A percentile compares a stretch with the other conserved stretches of the same genome.
Evolutionary conservation across 2,329 filamentous ascomycete species (phyloP).

Genomic region (Cercospora sp.): DNA sequence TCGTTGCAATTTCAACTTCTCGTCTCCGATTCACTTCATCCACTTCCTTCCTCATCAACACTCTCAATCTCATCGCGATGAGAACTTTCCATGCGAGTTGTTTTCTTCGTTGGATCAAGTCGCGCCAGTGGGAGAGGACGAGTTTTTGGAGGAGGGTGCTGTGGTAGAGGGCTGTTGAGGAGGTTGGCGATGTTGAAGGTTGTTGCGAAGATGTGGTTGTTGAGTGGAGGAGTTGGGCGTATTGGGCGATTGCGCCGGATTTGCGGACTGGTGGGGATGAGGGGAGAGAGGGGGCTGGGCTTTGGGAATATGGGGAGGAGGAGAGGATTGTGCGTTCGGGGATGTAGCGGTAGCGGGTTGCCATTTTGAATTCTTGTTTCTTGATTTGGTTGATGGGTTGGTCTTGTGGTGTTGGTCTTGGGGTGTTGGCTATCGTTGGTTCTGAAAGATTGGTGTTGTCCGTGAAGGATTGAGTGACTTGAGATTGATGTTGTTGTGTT

Average conservation of each 20-base stretch:
- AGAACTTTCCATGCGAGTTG: conserved; percentile 12
- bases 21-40: not conserved
- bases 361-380: conserved; percentile 2
- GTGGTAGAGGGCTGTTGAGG: not conserved
- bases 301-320: not conserved
- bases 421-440: not conserved
- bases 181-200: not conserved
- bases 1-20: not conserved
- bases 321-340: conserved; percentile 5
- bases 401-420: not conserved
- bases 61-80: conserved; percentile 11
- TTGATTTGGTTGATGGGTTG: not conserved
- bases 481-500: not conserved
- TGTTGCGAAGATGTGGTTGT: not conserved
- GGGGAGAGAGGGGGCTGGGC: not conserved
- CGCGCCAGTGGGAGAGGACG: conserved; percentile 5
- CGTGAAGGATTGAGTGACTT: not conserved
- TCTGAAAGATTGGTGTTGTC: not conserved
- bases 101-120: conserved; percentile 2
- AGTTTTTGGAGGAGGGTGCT: conserved; percentile 9
- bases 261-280: not conserved
- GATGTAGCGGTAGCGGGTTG: conserved; percentile 17
- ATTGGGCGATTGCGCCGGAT: conserved; percentile 8
- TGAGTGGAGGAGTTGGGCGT: conserved; percentile 1
- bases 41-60: not conserved